Percentiles rank a stretch among this genome's conserved stretches.
phyloP scores from a whole-genome alignment of 2,329 filamentous ascomycete species.

The Penicillium sp. region DNA sequence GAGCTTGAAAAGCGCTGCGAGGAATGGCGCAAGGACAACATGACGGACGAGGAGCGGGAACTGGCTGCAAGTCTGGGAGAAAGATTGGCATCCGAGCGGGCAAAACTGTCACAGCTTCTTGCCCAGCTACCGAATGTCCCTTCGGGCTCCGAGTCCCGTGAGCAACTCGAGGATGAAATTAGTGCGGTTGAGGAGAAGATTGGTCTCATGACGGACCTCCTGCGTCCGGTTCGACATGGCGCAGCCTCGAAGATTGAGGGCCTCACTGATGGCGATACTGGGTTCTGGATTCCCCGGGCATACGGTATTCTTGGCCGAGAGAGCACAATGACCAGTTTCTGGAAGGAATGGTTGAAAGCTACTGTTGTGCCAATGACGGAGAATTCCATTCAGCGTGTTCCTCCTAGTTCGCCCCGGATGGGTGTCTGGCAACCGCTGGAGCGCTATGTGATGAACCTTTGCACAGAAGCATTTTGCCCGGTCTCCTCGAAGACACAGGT shows the following conservation, averaged over 20 bases:
- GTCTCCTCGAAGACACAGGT: slow-evolving; percentile 94
- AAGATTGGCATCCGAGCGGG: slow-evolving; percentile 80
- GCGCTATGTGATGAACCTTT: slow-evolving; percentile 94
- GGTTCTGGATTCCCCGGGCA: slow-evolving; percentile 90
- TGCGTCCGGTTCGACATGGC: slow-evolving; percentile 87
- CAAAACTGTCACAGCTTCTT: slow-evolving; percentile 83
- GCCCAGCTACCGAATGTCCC: slow-evolving; percentile 76
- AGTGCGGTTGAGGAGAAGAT: slow-evolving; percentile 97
- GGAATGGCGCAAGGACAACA: slow-evolving; percentile 84
- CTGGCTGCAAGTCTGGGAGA: slow-evolving; percentile 88
- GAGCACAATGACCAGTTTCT: slow-evolving; percentile 79
- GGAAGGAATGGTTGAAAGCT: slow-evolving; percentile 97
- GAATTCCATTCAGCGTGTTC: slow-evolving; percentile 76
- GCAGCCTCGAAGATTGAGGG: slow-evolving; percentile 97
- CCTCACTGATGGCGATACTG: slow-evolving; percentile 89
- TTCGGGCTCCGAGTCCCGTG: slow-evolving; percentile 78
- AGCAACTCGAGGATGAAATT: slow-evolving; percentile 88
- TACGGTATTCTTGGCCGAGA: slow-evolving; percentile 92
- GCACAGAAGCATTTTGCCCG: slow-evolving; percentile 89
- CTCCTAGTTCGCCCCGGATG: slow-evolving; percentile 82
- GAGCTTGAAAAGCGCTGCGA: slow-evolving; percentile 74
- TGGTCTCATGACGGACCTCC: slow-evolving; percentile 89
- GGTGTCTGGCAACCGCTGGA: slow-evolving; percentile 96
- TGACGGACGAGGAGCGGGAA: slow-evolving; percentile 97
- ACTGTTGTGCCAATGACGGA: slow-evolving; percentile 95